Base-by-base conservation (phyloP, 2,329 filamentous ascomycete species). In the Biscogniauxia sp. region DNA sequence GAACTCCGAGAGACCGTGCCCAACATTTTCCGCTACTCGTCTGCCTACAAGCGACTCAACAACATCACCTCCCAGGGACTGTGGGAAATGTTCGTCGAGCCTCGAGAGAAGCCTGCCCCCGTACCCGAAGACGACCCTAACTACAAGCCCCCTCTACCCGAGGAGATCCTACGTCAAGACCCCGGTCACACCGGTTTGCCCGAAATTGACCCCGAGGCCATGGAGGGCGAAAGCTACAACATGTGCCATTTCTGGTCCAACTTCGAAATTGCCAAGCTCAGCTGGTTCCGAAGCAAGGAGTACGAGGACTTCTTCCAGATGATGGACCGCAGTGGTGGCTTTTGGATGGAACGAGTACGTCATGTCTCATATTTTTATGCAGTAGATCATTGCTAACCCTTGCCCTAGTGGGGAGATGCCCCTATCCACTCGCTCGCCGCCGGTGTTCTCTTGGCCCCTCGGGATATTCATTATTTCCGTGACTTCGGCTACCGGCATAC, bases 191-290 rank as follows among this genome's bases (percentile, higher is more conserved):
- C 88, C 64, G 84, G 84, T 37, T 78, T 92, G n/a, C 88, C 89
- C 28, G 88, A 95, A 51, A 90, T 97, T 59, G 92, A 98, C 72
- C 88, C 90, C 0, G 93, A 98, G 72, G 86, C 88, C 51, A 99
- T 99, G 95, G 94, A 98, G 74, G 92, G 93, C 65, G 95, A 99
- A 76, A 91, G 88, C 70, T 99, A 99, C 83, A 99, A 99, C 80
- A 99, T 99, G 95, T 99, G 95, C 76, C 95, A 99, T 81, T 99
- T 97, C 82, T 99, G 95, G 95, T 97, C 93, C 76, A 99, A 99
- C 76, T 99, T 99, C 69, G 95, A 99, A 77, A 99, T 99, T 78
- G 95, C 95, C 15, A 88, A 88, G 61, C 84, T 99, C 63, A 90
- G 92, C 78, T 99, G 93, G 87, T 98, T 98, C 85, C 88, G 95